Evolutionary conservation across 2,329 filamentous ascomycete genomes (phyloP).

Genomic region (Fusarium sarcochroum): DNA sequence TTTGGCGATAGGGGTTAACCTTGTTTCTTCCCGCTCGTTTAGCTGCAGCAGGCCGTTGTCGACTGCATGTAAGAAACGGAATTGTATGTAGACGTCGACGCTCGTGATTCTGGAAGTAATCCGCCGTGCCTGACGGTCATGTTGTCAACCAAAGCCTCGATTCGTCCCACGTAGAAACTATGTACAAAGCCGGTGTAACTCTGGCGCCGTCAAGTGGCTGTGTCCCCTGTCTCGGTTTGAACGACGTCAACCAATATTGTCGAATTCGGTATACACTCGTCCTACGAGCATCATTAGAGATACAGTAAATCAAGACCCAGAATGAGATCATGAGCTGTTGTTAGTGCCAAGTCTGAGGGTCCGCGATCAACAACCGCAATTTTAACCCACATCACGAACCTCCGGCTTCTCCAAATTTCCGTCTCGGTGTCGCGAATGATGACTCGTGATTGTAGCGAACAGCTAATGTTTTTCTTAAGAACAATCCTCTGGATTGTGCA

Average conservation of each 20-base stretch:
- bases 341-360: background rate
- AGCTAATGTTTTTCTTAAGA: background rate
- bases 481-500: background rate
- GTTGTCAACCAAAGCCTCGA: background rate
- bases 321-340: slow-evolving; percentile 11
- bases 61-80: background rate
- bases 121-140: slow-evolving; percentile 4
- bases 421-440: background rate
- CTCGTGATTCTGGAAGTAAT: slow-evolving; percentile 20
- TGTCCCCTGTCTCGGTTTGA: slow-evolving; percentile 8
- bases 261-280: background rate
- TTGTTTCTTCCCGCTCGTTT: background rate
- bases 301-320: slow-evolving; percentile 1
- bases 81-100: slow-evolving; percentile 5
- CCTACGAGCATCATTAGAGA: background rate
- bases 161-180: slow-evolving; percentile 15
- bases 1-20: background rate
- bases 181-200: slow-evolving; percentile 20
- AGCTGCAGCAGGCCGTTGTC: background rate
- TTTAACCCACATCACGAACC: background rate
- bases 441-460: background rate
- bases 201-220: slow-evolving; percentile 17
- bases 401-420: background rate
- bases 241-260: slow-evolving; percentile 1
- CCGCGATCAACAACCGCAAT: slow-evolving; percentile 5